Evolutionary conservation across 306 rosid genomes (phyloP).

Genomic region (Castanea mollissima): DNA sequence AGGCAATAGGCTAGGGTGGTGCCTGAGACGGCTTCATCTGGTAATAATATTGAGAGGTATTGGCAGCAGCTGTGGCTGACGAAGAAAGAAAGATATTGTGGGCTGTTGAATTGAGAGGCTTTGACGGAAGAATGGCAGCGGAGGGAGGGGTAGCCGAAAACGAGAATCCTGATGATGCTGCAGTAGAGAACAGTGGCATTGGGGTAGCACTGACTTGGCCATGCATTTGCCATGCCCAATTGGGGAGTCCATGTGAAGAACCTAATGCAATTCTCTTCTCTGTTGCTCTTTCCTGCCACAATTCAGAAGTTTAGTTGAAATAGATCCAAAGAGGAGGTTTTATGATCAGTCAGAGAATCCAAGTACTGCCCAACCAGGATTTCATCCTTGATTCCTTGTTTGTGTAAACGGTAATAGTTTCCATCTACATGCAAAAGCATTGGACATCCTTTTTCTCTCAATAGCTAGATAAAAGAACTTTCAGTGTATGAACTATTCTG

Average conservation of each 20-base stretch:
- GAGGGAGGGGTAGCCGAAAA: slow-evolving; percentile 64
- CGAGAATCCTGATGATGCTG: slow-evolving; percentile 99
- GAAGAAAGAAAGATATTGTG: slow-evolving; percentile 57
- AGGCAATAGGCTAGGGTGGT: slow-evolving; percentile 36
- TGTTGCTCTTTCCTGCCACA: slow-evolving; percentile 70
- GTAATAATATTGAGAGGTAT: slow-evolving; percentile 46
- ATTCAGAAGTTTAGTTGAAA: slow-evolving; percentile 16
- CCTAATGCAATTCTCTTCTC: slow-evolving; percentile 58
- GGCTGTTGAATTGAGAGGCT: slow-evolving; percentile 39
- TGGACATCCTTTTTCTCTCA: not conserved
- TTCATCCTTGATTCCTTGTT: no score
- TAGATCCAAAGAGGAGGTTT: not conserved
- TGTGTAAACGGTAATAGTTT: no score
- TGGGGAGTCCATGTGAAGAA: slow-evolving; percentile 65
- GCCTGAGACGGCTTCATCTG: slow-evolving; percentile 48
- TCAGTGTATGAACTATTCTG: not conserved
- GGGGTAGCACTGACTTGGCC: slow-evolving; percentile 59
- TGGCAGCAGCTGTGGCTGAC: slow-evolving; percentile 36
- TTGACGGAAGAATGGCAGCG: slow-evolving; percentile 49
- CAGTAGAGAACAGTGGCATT: slow-evolving; percentile 79
- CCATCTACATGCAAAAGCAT: no score
- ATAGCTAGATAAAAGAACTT: not conserved
- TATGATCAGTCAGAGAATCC: not conserved
- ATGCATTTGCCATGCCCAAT: slow-evolving; percentile 74
- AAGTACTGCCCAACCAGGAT: not conserved